Evolutionary conservation across 2,329 filamentous ascomycete species (phyloP).

Genomic region (Penicillium sp.): DNA sequence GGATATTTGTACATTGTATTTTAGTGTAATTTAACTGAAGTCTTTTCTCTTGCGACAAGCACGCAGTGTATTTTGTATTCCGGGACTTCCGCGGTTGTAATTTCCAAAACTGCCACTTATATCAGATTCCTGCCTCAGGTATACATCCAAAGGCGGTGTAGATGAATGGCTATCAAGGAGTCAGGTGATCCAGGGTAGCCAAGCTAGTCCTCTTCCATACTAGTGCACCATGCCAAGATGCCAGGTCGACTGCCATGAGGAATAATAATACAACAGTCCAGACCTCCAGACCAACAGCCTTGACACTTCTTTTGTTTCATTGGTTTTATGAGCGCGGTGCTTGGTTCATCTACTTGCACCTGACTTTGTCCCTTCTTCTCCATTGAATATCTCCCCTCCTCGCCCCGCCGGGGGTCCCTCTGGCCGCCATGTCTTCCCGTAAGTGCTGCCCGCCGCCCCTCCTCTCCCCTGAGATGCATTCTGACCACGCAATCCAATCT

Average conservation of each 20-base stretch:
- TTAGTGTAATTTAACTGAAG: neutral
- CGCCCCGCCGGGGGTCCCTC: constrained; percentile 47
- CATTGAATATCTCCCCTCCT: constrained; percentile 19
- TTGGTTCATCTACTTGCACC: constrained; percentile 13
- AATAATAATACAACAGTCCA: constrained; percentile 29
- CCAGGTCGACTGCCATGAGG: constrained; percentile 30
- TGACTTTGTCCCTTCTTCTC: constrained; percentile 3
- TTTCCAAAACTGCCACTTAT: neutral
- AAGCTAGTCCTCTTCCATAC: constrained; percentile 2
- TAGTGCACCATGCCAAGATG: constrained; percentile 28
- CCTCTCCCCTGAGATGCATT: constrained; percentile 28
- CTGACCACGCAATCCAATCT: constrained; percentile 14
- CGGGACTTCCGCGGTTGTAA: neutral
- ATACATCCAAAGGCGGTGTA: constrained; percentile 1
- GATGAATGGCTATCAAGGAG: neutral
- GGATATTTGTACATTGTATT: no score
- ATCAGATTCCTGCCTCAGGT: constrained; percentile 1
- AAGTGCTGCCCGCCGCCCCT: constrained; percentile 38
- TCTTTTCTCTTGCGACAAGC: neutral
- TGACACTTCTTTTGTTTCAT: constrained; percentile 15
- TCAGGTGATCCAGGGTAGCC: neutral
- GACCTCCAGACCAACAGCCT: constrained; percentile 13
- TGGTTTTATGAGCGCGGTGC: constrained; percentile 8
- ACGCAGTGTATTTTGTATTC: neutral
- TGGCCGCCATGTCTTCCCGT: constrained; percentile 60